Evolutionary conservation across 1,284 basidiomycete genomes (phyloP), one percentile per base, ranked within the genome.

Genomic region (Boletus semigastroideus): DNA sequence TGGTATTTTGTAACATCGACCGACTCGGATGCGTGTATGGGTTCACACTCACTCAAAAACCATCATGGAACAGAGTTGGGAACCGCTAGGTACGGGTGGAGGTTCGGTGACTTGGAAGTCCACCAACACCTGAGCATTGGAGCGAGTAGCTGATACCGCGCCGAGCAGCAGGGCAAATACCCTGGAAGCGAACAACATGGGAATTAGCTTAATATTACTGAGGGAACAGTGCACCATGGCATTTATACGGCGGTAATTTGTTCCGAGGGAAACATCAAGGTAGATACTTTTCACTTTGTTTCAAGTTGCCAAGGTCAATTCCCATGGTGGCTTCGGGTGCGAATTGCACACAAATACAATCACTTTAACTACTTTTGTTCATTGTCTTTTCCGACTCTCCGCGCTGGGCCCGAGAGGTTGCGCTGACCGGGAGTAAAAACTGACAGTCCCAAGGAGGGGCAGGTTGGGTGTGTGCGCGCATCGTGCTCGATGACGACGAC

Each of bases 41-140:
- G 25, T 50, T 25, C 13, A 2, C 17, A 72, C 84, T 66, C 57
- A 87, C 86, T 84, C 74, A 14, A 90, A 69, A 48, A 90, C 75
- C 66, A 80, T 71, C 33, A 82, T 67, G 1, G 84, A 87, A 62
- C 87, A 89, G 60, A 82, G 74, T 57, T 82, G 77, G 14, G 74
- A 76, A 59, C 78, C 72, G 42, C 69, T 65, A 13, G 87, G 86
- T 20, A 88, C 70, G 5, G 82, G 78, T 16, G 83, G 84, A 9
- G 87, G 86, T 58, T 89, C 80, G 7, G 82, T 74, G 49, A 89
- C 85, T 65, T 88, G 87, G 64, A 90, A 90, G 65, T 89, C 77
- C 25, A 84, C 79, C 13, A 88, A 74, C 16, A 77, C 78, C 31
- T 73, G 67, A 16, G 76, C 74, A 22, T 52, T 59, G n/a, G 59